Evolutionary conservation across 1,284 basidiomycete species (phyloP), one percentile per base, ranked within the genome.

Genomic region (Cutaneotrichosporon dermatis): DNA sequence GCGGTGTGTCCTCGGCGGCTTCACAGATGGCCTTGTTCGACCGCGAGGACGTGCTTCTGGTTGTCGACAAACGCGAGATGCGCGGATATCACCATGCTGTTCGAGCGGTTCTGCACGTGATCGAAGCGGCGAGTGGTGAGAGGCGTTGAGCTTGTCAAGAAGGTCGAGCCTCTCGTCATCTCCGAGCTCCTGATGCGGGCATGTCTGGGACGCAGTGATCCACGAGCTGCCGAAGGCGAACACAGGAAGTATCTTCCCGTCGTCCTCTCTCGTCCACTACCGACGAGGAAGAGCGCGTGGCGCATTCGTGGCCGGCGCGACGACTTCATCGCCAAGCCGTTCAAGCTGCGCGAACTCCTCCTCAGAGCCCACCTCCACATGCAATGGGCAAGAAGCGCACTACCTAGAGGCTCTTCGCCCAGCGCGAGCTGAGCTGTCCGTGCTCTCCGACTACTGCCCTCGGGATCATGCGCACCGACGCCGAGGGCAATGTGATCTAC

Each of bases 371-470:
- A 72, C 52, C 55, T 68, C 49, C 65, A 71, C 43, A 66, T 70
- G 61, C 69, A 69, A 56, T 71, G 15, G 70, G 68, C 44, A 71
- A 71, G 62, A 61, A 60, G 36, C 66, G 67, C 1, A 55, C 55
- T 7, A 50, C 57, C 10, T 70, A 73, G 51, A 52, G 50, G 15
- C 42, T 61, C 13, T 74, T 69, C 52, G 59, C 58, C 15, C 59
- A 67, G 46, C 65, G 67, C 16, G 66, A 68, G n/a, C 58, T 58
- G 73, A 76, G 33, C 33, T 53, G 25, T 10, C 16, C 40, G 57
- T 70, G 10, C 55, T 76, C 33, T 74, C 74, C 10, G 77, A 79
- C 56, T 72, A 70, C 53, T 74, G 71, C 44, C 71, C 72, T 3
- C 1, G 73, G 71, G 11, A 74, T 74, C 58, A 62, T 75, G 61